These are phyloP conservation scores for Coemansia interrupta DNA, from an alignment of 192 early-diverging fungal genomes.

Conservation along the genomic window DNA sequence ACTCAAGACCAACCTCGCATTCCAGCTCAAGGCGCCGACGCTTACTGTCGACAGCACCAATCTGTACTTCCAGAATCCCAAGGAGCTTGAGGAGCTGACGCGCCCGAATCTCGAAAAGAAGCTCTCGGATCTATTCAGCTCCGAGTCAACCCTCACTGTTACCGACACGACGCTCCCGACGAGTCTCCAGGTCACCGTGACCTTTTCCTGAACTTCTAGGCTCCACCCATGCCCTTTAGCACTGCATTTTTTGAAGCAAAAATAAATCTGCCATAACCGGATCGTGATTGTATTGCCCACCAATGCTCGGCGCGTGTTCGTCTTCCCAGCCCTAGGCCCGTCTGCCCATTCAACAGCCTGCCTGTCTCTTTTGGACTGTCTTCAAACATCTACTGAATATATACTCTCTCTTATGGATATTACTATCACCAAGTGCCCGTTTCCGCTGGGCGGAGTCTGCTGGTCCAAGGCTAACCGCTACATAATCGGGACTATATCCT, in stretches of 20 bases:
- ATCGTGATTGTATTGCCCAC: too few relatives aligned
- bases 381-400: background rate
- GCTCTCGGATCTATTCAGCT: constrained; percentile 60
- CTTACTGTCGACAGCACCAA: constrained; percentile 57
- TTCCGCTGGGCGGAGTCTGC: constrained; percentile 16
- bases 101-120: constrained; percentile 80
- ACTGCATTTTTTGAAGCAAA: background rate
- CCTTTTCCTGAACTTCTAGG: constrained; percentile 7
- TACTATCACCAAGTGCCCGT: constrained; percentile 14
- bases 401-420: constrained; percentile 24
- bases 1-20: constrained; percentile 68
- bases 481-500: constrained; percentile 27
- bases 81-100: constrained; percentile 70
- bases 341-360: background rate
- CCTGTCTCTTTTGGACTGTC: background rate
- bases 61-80: constrained; percentile 88
- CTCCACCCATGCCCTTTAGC: background rate
- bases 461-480: constrained; percentile 42
- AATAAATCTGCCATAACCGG: too few relatives aligned
- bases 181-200: constrained; percentile 40
- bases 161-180: constrained; percentile 66
- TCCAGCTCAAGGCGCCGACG: constrained; percentile 85
- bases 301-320: too few relatives aligned
- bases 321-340: background rate
- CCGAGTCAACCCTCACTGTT: constrained; percentile 71